phyloP scores from a whole-genome alignment of 331 rosid species.

The Malus hybrid region DNA sequence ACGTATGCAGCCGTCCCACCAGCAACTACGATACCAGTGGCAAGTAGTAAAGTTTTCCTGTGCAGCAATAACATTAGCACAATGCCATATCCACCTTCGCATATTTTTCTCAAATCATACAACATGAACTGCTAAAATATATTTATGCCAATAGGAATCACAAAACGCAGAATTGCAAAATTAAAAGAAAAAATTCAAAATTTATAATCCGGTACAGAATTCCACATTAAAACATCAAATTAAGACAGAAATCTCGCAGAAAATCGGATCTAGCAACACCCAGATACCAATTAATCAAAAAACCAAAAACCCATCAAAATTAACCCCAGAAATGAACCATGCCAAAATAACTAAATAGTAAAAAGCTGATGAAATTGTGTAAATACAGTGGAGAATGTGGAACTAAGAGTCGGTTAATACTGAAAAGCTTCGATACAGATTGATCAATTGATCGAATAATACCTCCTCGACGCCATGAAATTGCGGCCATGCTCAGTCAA shows the following conservation, averaged over 20 bases:
- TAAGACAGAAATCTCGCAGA: background rate
- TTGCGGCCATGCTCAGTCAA: constrained; percentile 71
- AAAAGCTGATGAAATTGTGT: background rate
- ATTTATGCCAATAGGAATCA: background rate
- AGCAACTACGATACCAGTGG: constrained; percentile 74
- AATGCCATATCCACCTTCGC: background rate
- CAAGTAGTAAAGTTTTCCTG: constrained; percentile 84
- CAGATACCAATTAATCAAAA: background rate
- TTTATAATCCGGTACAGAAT: background rate
- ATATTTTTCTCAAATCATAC: background rate
- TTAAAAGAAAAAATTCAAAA: background rate
- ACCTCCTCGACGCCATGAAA: constrained; percentile 86
- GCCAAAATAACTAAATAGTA: background rate
- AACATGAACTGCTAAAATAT: background rate
- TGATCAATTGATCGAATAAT: constrained; percentile 2
- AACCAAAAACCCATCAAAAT: background rate
- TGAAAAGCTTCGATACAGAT: background rate
- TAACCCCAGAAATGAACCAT: background rate
- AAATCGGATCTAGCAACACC: background rate
- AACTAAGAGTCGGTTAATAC: background rate
- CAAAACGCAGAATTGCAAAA: background rate
- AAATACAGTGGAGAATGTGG: background rate
- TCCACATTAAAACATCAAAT: background rate
- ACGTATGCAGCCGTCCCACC: constrained; percentile 85
- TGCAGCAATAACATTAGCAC: background rate